Evolutionary conservation across 2,329 filamentous ascomycete species (phyloP).

Genomic region (Teratosphaeria nubilosa): DNA sequence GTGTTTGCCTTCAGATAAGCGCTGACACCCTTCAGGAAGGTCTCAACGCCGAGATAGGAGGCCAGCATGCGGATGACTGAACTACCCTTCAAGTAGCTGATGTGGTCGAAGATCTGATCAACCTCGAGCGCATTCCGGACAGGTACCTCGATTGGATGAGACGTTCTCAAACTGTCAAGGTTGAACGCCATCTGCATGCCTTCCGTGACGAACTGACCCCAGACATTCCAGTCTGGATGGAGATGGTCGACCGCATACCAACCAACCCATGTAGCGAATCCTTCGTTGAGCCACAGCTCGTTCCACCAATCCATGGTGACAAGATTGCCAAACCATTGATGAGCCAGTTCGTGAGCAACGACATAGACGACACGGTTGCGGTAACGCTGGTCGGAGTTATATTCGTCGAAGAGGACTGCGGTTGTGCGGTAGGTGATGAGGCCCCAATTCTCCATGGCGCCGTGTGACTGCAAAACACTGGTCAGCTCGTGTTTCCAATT

Average conservation of each 20-base stretch:
- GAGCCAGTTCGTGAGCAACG: constrained; percentile 92
- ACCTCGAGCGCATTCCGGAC: constrained; percentile 90
- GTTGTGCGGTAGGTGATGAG: constrained; percentile 88
- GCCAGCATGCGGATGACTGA: constrained; percentile 95
- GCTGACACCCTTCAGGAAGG: constrained; percentile 81
- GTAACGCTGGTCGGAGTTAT: constrained; percentile 75
- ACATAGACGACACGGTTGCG: constrained; percentile 94
- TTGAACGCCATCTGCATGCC: constrained; percentile 84
- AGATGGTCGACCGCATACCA: constrained; percentile 88
- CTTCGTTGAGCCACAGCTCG: constrained; percentile 80
- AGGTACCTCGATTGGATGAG: constrained; percentile 91
- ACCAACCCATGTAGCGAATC: constrained; percentile 96
- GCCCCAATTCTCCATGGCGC: constrained; percentile 95
- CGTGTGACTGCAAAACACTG: constrained; percentile 44
- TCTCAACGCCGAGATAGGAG: constrained; percentile 75
- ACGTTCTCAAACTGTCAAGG: constrained; percentile 80
- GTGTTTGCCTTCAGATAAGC: constrained; percentile 81
- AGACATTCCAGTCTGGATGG: constrained; percentile 95
- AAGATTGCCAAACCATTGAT: constrained; percentile 93
- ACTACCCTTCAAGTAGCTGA: constrained; percentile 93
- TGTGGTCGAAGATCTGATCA: constrained; percentile 95
- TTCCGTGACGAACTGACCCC: constrained; percentile 95
- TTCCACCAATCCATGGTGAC: constrained; percentile 90
- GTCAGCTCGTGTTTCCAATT: constrained; percentile 27
- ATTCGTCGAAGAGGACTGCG: constrained; percentile 89